Conservation (phyloP, 345 rosid genomes). For the Camelina neglecta region DNA sequence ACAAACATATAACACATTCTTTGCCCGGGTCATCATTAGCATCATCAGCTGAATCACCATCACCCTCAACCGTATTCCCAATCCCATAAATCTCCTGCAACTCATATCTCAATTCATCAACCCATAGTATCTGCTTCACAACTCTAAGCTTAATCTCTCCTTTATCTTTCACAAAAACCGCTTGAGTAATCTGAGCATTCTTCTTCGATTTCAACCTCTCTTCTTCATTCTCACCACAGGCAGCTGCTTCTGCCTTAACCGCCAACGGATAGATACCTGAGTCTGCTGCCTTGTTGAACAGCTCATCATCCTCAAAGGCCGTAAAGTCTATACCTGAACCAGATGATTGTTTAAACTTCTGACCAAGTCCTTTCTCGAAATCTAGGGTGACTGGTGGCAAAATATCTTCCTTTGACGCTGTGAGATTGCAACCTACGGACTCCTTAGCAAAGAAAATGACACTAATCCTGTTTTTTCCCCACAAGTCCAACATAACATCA, state of each 20-base stretch:
- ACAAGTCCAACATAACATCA: constrained; percentile 20
- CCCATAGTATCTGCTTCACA: constrained; percentile 88
- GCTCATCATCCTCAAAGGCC: constrained; percentile 61
- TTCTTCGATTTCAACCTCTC: constrained; percentile 41
- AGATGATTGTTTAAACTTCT: constrained; percentile 75
- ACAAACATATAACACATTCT: constrained; percentile 94
- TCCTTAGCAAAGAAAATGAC: constrained; percentile 85
- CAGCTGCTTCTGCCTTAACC: constrained; percentile 74
- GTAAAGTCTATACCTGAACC: constrained; percentile 83
- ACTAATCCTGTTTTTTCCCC: constrained; percentile 58
- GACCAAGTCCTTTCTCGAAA: constrained; percentile 82
- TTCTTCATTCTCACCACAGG: constrained; percentile 49
- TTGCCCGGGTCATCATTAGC: constrained; percentile 86
- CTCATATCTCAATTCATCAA: constrained; percentile 72
- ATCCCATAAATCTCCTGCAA: constrained; percentile 96
- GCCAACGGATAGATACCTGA: constrained; percentile 71
- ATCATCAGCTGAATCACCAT: constrained; percentile 49
- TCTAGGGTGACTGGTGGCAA: constrained; percentile 61
- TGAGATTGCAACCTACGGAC: constrained; percentile 62
- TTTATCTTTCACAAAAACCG: constrained; percentile 75
- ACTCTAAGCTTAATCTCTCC: constrained; percentile 67
- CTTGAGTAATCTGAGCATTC: constrained; percentile 81
- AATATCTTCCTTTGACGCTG: constrained; percentile 63
- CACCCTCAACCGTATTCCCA: constrained; percentile 76
- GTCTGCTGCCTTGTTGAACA: constrained; percentile 50